Conservation (phyloP, 1,284 basidiomycete species). For the Cryptococcus deneoformans region DNA sequence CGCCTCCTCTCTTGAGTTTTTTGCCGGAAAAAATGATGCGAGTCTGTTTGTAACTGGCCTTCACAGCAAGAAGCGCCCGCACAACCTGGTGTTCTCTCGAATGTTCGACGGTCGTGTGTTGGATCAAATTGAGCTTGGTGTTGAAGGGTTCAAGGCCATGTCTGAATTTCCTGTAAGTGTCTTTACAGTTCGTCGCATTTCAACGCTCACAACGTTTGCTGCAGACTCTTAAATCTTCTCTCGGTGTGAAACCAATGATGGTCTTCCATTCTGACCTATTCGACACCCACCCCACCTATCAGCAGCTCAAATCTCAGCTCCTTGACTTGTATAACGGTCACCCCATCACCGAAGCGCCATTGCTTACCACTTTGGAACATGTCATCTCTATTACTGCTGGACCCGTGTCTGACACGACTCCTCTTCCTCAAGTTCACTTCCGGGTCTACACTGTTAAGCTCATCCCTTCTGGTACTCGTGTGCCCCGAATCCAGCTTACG, state of each 20-base stretch:
- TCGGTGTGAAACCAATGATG: conserved; percentile 89
- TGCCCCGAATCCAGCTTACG: conserved; percentile 75
- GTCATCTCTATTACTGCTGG: conserved; percentile 83
- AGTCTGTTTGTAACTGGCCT: conserved; percentile 87
- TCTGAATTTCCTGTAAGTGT: conserved; percentile 70
- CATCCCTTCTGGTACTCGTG: conserved; percentile 65
- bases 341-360: conserved; percentile 73
- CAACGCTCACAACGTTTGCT: background rate
- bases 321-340: conserved; percentile 86
- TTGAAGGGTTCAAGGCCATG: conserved; percentile 78
- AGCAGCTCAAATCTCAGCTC: conserved; percentile 89
- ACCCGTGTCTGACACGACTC: conserved; percentile 53
- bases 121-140: conserved; percentile 93
- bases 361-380: conserved; percentile 78
- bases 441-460: conserved; percentile 79
- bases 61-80: conserved; percentile 90
- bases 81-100: conserved; percentile 80
- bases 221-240: conserved; percentile 79
- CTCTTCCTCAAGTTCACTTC: conserved; percentile 79
- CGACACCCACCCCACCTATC: conserved; percentile 83
- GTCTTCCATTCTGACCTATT: conserved; percentile 95
- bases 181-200: background rate
- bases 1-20: conserved; percentile 80
- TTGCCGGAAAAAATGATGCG: conserved; percentile 92
- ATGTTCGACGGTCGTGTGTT: conserved; percentile 85